Base-by-base conservation (phyloP, 768 basidiomycete species). In the Agrocybe pediades region DNA sequence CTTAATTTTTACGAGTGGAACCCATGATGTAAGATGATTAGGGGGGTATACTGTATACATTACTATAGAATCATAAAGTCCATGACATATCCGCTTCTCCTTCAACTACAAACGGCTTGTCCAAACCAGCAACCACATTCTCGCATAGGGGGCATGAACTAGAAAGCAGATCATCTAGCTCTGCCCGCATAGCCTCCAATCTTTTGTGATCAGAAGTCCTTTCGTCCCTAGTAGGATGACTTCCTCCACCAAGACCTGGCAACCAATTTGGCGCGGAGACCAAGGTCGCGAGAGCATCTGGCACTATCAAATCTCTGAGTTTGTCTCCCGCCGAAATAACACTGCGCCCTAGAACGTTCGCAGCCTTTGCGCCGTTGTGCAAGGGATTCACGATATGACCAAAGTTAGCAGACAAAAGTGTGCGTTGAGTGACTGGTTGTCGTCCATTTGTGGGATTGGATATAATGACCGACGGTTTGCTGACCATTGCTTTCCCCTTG, bases 141-240 rank as follows among this genome's bases (percentile, higher is more conserved):
- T 98, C 97, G 69, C 97, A 99, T 53, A 98, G 71, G 25, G 95
- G 95, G 73, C 97, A 98, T 54, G 80, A 91, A 60, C 88, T 87
- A 16, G 95, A 88, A 36, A 99, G 74, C 55, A 98, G 68, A 49
- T 93, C 90, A 61, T 99, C 97, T 65, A 99, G 68, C 73, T 98
- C 94, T 39, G 78, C 79, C 60, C 90, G 77, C 67, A 97, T 62
- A 67, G 81, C 86, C 70, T 92, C 91, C 43, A 77, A 72, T 68
- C 84, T 86, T 65, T 80, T 84, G 54, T 79, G 81, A 30, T 74
- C 79, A 45, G 77, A 23, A 6, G 55, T 78, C 55, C 76, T 78
- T 57, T 84, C 83, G 39, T 73, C 71, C 30, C 74, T 74, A 46
- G 69, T 74, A 62, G 77, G 76, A 48, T 74, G 80, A 46, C 74